Percentiles rank a stretch among this genome's conserved stretches.
Conservation (phyloP, 202 grass and related monocot species). For the Alloteropsis angusta region DNA sequence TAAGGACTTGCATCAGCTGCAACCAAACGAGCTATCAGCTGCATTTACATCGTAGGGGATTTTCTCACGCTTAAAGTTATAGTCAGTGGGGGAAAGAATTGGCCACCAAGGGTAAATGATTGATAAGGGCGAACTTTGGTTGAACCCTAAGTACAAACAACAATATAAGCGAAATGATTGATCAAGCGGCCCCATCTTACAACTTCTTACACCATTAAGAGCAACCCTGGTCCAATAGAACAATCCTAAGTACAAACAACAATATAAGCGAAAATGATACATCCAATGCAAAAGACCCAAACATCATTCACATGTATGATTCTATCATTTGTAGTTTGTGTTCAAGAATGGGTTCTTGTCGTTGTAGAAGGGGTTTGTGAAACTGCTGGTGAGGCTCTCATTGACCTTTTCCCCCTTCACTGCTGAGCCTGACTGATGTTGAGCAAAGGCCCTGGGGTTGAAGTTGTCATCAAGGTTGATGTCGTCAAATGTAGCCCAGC, state of each 20-base stretch:
- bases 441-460: conserved; percentile 50
- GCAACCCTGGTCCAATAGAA: conserved; percentile 31
- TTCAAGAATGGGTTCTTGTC: conserved; percentile 41
- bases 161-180: neutral
- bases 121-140: too few relatives aligned
- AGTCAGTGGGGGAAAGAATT: too few relatives aligned
- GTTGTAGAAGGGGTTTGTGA: conserved; percentile 38
- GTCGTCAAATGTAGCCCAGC: conserved; percentile 53
- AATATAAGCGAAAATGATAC: conserved; percentile 3
- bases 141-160: too few relatives aligned
- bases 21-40: neutral
- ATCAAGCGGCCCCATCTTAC: neutral
- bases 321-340: conserved; percentile 23
- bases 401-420: conserved; percentile 26
- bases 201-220: conserved; percentile 6
- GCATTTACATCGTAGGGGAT: too few relatives aligned
- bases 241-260: conserved; percentile 10
- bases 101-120: too few relatives aligned
- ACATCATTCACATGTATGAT: neutral
- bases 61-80: too few relatives aligned
- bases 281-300: neutral
- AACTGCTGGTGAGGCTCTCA: conserved; percentile 23
- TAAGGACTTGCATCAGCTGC: neutral
- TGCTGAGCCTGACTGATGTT: neutral
- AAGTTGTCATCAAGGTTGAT: conserved; percentile 46